Evolutionary conservation across 2,329 filamentous ascomycete species (phyloP).

Genomic region (Fusarium longipes): DNA sequence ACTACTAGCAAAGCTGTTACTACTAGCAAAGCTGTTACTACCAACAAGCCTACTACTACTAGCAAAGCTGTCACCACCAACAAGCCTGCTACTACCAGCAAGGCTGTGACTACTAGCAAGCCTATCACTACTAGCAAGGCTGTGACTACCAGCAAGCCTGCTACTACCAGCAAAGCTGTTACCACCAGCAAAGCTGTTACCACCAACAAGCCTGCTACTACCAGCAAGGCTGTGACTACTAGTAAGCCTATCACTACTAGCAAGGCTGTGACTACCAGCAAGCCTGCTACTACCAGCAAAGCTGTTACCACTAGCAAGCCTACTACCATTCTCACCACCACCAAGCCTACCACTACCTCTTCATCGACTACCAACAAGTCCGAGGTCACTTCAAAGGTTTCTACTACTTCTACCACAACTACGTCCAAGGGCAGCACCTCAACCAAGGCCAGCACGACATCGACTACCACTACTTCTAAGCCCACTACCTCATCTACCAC

Average conservation of each 20-base stretch:
- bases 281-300: background rate
- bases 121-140: background rate
- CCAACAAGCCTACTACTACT: background rate
- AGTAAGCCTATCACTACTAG: too few relatives aligned
- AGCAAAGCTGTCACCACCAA: background rate
- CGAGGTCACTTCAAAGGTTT: too few relatives aligned
- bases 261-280: background rate
- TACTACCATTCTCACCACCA: background rate
- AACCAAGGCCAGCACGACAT: background rate
- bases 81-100: background rate
- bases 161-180: background rate
- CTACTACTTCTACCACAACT: background rate
- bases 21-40: background rate
- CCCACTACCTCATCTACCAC: background rate
- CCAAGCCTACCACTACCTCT: background rate
- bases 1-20: background rate
- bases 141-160: background rate
- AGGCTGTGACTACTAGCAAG: background rate
- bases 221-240: background rate
- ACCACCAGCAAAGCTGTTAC: background rate
- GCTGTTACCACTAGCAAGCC: background rate
- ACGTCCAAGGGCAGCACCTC: background rate
- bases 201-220: rapidly evolving
- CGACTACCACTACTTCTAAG: background rate
- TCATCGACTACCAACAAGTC: background rate